Conservation (phyloP, 2,329 filamentous ascomycete species). For the Fulvia fulva region DNA sequence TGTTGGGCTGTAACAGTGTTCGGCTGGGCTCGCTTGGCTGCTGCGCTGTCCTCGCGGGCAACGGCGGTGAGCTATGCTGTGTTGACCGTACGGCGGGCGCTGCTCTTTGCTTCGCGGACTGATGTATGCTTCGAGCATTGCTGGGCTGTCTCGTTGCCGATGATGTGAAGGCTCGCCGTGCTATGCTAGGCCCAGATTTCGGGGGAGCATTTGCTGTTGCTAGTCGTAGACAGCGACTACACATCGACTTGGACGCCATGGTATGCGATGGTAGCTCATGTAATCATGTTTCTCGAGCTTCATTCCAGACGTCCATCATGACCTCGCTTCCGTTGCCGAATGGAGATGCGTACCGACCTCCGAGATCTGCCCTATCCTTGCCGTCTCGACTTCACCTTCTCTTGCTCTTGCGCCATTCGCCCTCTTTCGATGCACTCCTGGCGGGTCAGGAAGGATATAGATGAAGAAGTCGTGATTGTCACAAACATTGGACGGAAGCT, state of each 20-base stretch:
- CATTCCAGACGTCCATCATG: background rate
- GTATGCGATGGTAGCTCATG: background rate
- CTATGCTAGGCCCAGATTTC: constrained; percentile 6
- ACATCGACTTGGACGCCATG: constrained; percentile 27
- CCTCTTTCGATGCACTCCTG: too few relatives aligned
- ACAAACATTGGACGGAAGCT: too few relatives aligned
- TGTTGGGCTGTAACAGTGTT: constrained; percentile 61
- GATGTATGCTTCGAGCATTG: constrained; percentile 21
- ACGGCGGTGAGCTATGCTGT: constrained; percentile 6
- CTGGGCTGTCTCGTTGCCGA: constrained; percentile 18
- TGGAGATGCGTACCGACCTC: background rate
- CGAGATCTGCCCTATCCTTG: constrained; percentile 1
- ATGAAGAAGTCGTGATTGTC: too few relatives aligned
- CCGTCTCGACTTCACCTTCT: background rate
- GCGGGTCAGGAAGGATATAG: too few relatives aligned
- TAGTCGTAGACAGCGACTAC: constrained; percentile 24
- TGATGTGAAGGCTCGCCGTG: constrained; percentile 21
- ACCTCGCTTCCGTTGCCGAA: background rate
- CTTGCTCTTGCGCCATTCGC: too few relatives aligned
- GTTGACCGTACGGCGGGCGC: constrained; percentile 16
- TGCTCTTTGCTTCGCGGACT: constrained; percentile 20
- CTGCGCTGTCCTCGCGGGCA: constrained; percentile 1
- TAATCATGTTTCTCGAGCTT: background rate
- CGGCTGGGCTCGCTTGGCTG: constrained; percentile 26
- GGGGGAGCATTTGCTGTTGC: constrained; percentile 8